A percentile compares a stretch with the other conserved stretches of the same genome.
These are phyloP conservation scores for Polytolypa hystricis DNA, from an alignment of 2,329 filamentous ascomycete genomes.

Conservation along the genomic window DNA sequence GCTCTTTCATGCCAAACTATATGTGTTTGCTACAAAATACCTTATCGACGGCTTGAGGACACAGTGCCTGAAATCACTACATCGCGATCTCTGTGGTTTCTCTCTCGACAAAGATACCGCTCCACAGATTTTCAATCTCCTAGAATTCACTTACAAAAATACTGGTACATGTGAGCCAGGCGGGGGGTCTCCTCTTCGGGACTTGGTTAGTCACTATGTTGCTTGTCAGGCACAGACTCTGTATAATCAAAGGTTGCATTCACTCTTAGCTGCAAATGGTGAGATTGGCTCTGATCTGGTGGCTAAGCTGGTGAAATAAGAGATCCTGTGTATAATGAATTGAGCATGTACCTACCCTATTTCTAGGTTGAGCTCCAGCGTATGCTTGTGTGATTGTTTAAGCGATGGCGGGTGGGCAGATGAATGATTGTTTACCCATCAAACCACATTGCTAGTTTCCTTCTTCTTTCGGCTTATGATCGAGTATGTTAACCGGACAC, in stretches of 20 bases:
- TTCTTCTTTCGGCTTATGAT: too few species aligned
- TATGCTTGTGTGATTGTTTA: too few species aligned
- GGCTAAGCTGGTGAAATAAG: too few species aligned
- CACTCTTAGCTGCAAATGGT: conserved; percentile 4
- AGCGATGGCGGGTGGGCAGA: too few species aligned
- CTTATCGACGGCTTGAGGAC: conserved; percentile 5
- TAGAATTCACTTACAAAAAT: background rate
- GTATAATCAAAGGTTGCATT: conserved; percentile 4
- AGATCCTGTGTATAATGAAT: too few species aligned
- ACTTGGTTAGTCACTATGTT: conserved; percentile 8
- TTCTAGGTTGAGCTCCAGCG: too few species aligned
- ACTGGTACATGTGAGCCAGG: conserved; percentile 4
- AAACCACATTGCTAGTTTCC: too few species aligned
- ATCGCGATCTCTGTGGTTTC: conserved; percentile 5
- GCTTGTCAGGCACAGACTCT: conserved; percentile 6
- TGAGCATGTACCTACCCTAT: too few species aligned
- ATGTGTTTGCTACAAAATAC: conserved; percentile 9
- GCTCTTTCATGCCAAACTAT: conserved; percentile 9
- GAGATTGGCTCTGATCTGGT: conserved; percentile 8
- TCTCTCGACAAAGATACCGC: conserved; percentile 1
- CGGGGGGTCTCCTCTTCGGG: conserved; percentile 5
- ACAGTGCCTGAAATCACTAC: conserved; percentile 2
- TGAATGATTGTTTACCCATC: too few species aligned
- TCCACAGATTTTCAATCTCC: background rate
- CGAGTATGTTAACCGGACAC: too few species aligned